These are phyloP conservation scores for Populus alba DNA, from an alignment of 345 rosid species.

Conservation along the genomic window DNA sequence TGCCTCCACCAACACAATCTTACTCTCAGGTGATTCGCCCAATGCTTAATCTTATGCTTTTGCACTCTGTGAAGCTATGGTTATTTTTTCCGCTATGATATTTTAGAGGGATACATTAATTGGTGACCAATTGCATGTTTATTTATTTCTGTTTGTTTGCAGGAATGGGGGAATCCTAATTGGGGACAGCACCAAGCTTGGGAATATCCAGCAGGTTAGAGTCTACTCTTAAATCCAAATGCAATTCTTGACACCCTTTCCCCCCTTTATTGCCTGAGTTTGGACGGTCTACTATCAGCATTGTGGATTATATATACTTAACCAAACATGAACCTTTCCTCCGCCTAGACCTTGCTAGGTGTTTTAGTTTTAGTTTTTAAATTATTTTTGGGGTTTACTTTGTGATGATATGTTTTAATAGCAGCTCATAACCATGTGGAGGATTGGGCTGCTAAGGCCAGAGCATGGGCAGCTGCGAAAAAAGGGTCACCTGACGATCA, in stretches of 20 bases:
- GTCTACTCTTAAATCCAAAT: not conserved
- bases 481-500: constrained; percentile 54
- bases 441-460: constrained; percentile 97
- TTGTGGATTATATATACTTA: not conserved
- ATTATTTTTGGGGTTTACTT: constrained; percentile 13
- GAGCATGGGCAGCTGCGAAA: constrained; percentile 79
- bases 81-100: not conserved
- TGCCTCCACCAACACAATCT: constrained; percentile 27
- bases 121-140: not conserved
- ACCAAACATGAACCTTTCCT: not conserved
- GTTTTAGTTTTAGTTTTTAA: not conserved
- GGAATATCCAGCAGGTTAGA: constrained; percentile 43
- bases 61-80: not conserved
- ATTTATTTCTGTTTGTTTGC: constrained; percentile 3
- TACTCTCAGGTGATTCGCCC: constrained; percentile 46
- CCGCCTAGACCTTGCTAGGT: not conserved
- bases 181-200: constrained; percentile 68
- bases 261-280: not conserved
- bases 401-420: constrained; percentile 3
- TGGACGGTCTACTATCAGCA: not conserved
- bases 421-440: constrained; percentile 57
- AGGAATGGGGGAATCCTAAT: constrained; percentile 76
- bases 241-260: not conserved
- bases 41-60: not conserved
- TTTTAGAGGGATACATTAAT: not conserved